Evolutionary conservation across 306 rosid genomes (phyloP).

Genomic region (Acmispon strigosus): DNA sequence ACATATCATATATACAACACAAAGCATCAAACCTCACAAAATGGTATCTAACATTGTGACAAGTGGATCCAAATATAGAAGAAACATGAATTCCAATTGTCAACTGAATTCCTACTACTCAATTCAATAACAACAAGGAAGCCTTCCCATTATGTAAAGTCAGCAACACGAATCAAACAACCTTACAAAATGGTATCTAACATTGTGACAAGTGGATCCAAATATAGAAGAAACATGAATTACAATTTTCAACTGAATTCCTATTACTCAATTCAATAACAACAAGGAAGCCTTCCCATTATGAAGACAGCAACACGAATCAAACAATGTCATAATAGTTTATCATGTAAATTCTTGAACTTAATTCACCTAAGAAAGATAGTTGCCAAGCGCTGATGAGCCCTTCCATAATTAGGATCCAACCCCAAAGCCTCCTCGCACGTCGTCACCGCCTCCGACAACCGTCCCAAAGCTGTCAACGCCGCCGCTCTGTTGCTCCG

Average conservation of each 20-base stretch:
- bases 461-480: slow-evolving; percentile 55
- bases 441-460: slow-evolving; percentile 60
- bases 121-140: slow-evolving; percentile 6
- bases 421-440: slow-evolving; percentile 75
- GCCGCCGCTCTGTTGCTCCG: slow-evolving; percentile 85
- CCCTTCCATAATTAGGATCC: slow-evolving; percentile 70
- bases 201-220: no score
- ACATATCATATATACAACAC: background rate
- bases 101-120: background rate
- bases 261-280: slow-evolving; percentile 6
- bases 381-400: slow-evolving; percentile 69
- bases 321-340: no score
- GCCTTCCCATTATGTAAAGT: no score
- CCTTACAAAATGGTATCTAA: no score
- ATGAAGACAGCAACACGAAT: no score
- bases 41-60: background rate
- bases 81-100: background rate
- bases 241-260: background rate
- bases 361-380: slow-evolving; percentile 51
- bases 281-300: no score
- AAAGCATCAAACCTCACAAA: background rate
- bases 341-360: no score
- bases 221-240: no score
- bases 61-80: no score
- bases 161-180: no score